Evolutionary conservation across 768 basidiomycete genomes (phyloP).

Genomic region (Amanita pallidorosea): DNA sequence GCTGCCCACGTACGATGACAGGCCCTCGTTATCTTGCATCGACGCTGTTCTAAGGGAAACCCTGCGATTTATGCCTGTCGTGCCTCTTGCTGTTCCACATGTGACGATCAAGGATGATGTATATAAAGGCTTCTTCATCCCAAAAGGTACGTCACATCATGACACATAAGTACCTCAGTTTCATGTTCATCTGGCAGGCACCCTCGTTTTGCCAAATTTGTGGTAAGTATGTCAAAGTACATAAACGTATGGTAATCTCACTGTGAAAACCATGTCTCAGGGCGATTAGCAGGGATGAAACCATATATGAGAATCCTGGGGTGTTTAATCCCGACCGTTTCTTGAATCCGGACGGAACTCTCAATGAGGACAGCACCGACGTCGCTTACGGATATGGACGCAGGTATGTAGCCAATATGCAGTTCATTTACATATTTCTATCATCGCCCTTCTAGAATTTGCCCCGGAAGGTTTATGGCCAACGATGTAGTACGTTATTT

Average conservation of each 20-base stretch:
- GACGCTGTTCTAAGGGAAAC: too few species aligned
- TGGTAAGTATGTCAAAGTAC: constrained; percentile 7
- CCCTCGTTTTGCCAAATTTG: constrained; percentile 11
- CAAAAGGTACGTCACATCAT: constrained; percentile 1
- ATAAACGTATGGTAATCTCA: too few species aligned
- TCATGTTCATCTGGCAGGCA: constrained; percentile 3
- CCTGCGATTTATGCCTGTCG: too few species aligned
- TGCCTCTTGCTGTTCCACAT: too few species aligned
- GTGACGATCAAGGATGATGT: too few species aligned
- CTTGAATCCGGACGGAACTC: constrained; percentile 11
- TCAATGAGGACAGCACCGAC: constrained; percentile 10
- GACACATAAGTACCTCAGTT: background rate
- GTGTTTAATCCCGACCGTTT: constrained; percentile 18
- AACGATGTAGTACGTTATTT: constrained; percentile 6
- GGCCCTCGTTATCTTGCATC: too few species aligned
- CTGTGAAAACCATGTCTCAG: background rate
- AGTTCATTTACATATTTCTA: background rate
- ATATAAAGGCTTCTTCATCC: too few species aligned
- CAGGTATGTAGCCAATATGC: constrained; percentile 9
- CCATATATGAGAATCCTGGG: constrained; percentile 16
- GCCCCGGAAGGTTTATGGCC: constrained; percentile 19
- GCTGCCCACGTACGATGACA: too few species aligned
- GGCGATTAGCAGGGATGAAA: constrained; percentile 19
- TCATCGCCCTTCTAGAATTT: constrained; percentile 9
- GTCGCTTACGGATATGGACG: constrained; percentile 25